Percentiles rank a stretch among this genome's conserved stretches.
Conservation (phyloP, 768 basidiomycete species). For the Tephrocybe sp. region DNA sequence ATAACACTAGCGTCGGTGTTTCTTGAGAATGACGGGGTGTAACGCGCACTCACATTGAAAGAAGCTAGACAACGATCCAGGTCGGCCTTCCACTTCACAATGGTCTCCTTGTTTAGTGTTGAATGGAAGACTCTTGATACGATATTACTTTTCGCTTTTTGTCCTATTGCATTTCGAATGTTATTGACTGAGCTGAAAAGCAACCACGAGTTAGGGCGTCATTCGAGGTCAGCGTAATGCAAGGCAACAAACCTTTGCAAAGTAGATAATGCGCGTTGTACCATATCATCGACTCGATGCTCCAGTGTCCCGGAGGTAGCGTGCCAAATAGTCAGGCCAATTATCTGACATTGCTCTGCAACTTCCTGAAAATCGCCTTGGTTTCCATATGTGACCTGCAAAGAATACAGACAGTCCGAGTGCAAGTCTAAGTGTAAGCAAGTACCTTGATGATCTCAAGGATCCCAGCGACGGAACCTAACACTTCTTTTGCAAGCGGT, state of each 20-base stretch:
- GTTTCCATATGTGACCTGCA: slow-evolving; percentile 5
- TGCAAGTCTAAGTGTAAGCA: no score
- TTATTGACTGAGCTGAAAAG: not conserved
- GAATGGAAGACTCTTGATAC: slow-evolving; percentile 8
- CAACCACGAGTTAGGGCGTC: not conserved
- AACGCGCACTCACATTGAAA: slow-evolving; percentile 6
- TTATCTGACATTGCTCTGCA: slow-evolving; percentile 13
- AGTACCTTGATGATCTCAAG: slow-evolving; percentile 9
- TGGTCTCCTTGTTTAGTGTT: slow-evolving; percentile 4
- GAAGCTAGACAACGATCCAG: slow-evolving; percentile 5
- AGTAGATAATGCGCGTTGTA: slow-evolving; percentile 2
- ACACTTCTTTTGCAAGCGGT: slow-evolving; percentile 1
- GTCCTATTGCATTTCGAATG: not conserved
- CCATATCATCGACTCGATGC: not conserved
- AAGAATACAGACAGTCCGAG: not conserved
- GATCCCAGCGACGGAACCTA: slow-evolving; percentile 2
- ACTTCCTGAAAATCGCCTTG: slow-evolving; percentile 10
- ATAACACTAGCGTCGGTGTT: slow-evolving; percentile 3
- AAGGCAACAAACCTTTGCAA: not conserved
- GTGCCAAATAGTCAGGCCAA: slow-evolving; percentile 8
- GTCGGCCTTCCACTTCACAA: slow-evolving; percentile 3
- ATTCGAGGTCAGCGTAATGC: not conserved
- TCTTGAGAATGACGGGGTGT: not conserved
- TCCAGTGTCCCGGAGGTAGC: slow-evolving; percentile 1
- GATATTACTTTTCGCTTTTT: not conserved